Base-by-base conservation (phyloP, 2,329 filamentous ascomycete species). In the Sclerotinia subarctica region DNA sequence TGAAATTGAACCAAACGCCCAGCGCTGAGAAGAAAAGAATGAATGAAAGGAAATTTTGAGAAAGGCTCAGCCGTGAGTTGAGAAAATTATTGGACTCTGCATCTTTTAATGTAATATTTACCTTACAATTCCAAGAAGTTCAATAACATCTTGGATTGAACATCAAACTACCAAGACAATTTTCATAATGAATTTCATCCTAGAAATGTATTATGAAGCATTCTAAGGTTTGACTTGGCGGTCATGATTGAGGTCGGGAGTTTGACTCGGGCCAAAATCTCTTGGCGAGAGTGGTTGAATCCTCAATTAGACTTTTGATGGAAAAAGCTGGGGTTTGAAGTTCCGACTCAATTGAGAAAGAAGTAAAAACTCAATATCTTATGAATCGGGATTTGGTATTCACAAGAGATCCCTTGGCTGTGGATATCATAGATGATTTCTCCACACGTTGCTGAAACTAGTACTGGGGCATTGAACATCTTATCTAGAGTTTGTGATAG, bases 201-300 rank as follows among this genome's bases (percentile, higher is more conserved):
- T 46, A 35, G 52, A 52, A 42, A 44, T 62, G 54, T 10, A 53
- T 26, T 38, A 4, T 67, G 64, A 67, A 62, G 64, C 64, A 67
- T 42, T 32, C 29, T 53, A 32, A 24, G 38, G 64, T 67, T 67
- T 67, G 64, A 67, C 64, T 67, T 67, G 64, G 64, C 64, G 54
- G 35, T 35, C 44, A 29, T 32, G 46, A 29, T 66, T 51, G 47
- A 24, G 47, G 54, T 59, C 29, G 26, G 26, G 15, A 44, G 44
- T 29, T 47, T 66, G 46, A 67, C 64, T 67, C n/a, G 44, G 64
- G 53, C 64, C 54, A n/a, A 44, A 62, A 67, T 46, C 35, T 62
- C 64, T 67, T 67, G 64, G 64, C 64, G 35, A 38, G 11, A 10
- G 24, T 32, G 47, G 38, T 26, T 29, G 8, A 32, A 42, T 49